These are phyloP conservation scores for Globisporangium perplexum DNA, from an alignment of 352 stramenopile species.

Conservation along the genomic window DNA sequence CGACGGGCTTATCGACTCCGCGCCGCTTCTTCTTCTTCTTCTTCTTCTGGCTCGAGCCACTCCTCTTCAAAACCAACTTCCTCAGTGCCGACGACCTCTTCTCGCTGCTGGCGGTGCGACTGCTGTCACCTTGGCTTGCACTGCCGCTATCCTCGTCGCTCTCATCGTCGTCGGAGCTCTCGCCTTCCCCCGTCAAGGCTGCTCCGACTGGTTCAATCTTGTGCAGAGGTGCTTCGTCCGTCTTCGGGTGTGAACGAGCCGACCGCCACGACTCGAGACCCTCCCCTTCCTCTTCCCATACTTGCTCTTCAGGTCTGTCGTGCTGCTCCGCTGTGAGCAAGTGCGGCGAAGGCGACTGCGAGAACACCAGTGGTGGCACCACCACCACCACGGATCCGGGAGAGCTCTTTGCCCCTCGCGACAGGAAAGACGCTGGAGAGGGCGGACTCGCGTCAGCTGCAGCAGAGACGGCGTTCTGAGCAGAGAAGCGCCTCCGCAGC, in stretches of 20 bases:
- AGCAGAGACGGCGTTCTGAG: neutral
- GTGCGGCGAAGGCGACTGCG: neutral
- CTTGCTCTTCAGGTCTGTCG: neutral
- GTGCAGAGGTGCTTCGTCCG: no score
- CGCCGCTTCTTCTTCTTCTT: neutral
- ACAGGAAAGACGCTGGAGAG: no score
- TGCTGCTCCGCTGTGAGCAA: neutral
- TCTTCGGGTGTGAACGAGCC: neutral
- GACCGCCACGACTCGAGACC: constrained; percentile 12
- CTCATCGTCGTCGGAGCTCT: neutral
- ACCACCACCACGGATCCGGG: neutral
- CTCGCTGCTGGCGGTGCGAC: neutral
- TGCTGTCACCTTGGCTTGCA: neutral
- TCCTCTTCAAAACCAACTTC: neutral
- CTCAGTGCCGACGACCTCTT: neutral
- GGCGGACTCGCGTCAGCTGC: no score
- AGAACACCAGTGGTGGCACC: neutral
- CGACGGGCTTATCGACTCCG: neutral
- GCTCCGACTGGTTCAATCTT: no score
- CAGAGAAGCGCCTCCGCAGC: neutral
- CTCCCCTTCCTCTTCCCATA: constrained; percentile 5
- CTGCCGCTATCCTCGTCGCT: neutral
- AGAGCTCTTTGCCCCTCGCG: neutral
- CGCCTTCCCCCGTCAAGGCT: neutral
- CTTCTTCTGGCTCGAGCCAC: neutral